Evolutionary conservation across 768 basidiomycete genomes (phyloP), one percentile per base, ranked within the genome.

Genomic region (Pleurotus giganteus): DNA sequence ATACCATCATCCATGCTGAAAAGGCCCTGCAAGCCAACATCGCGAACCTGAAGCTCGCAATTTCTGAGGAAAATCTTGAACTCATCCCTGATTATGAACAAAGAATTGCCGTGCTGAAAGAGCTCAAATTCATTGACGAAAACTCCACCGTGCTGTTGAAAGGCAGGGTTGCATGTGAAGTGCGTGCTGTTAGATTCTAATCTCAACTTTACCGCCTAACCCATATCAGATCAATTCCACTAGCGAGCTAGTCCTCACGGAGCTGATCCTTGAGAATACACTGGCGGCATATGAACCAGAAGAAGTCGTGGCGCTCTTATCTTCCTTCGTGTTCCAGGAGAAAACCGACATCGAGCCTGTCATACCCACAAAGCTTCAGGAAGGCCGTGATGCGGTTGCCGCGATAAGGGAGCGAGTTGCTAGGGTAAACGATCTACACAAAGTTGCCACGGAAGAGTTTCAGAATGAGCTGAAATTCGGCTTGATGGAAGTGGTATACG

Each of bases 151-250:
- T 99, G 2, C 80, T 92, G 27, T 79, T 99, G 47, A 99, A 99
- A 68, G 97, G 97, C 15, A 84, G 97, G 46, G 97, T 99, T 13
- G 97, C 97, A 28, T 99, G 97, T 75, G 97, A 99, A 78, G 95
- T 94, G 56, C 49, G 72, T 65, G 54, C 23, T 52, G 0, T 9
- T 13, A 7, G 45, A 43, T 31, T 11, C 11, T 12, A 19, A 23
- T 36, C 21, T 26, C 17, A 24, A 32, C 28, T 55, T 31, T 55
- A 54, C 39, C 34, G 34, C 59, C 41, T 54, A 28, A 9, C 13
- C 37, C 27, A 42, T 13, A 53, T 36, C 63, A 98, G 95, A 98
- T 99, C 67, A 99, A 99, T 67, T 98, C 96, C 5, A 92, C 89
- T n/a, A 93, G 92, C 58, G 97, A 98, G 64, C 89, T 99, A 23